Percentiles rank a stretch among this genome's conserved stretches.
Evolutionary conservation across 2,329 filamentous ascomycete species (phyloP).

Genomic region (Ceratocystis smalleyi): DNA sequence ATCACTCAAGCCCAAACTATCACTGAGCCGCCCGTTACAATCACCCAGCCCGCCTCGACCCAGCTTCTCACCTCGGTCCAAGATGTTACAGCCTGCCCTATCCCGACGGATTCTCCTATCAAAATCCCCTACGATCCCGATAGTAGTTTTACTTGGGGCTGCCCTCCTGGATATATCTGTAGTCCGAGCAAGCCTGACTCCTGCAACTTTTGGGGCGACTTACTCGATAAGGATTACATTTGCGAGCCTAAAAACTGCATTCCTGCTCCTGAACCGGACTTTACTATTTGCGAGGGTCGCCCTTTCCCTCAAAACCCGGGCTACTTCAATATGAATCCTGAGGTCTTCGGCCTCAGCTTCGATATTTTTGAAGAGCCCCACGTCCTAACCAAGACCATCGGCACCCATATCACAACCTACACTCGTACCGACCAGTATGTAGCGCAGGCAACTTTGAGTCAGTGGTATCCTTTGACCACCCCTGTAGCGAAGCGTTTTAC

Average conservation of each 20-base stretch:
- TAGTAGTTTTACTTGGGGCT: conserved; percentile 38
- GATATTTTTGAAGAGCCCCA: conserved; percentile 41
- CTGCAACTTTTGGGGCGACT: conserved; percentile 37
- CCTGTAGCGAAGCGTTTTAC: neutral
- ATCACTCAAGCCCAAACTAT: conserved; percentile 21
- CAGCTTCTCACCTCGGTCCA: conserved; percentile 20
- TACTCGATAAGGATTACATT: conserved; percentile 32
- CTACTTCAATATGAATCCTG: conserved; percentile 50
- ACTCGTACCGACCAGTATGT: conserved; percentile 40
- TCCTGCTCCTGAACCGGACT: conserved; percentile 25
- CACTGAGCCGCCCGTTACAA: conserved; percentile 22
- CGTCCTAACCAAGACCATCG: conserved; percentile 25
- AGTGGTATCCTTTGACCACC: neutral
- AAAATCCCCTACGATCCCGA: conserved; percentile 23
- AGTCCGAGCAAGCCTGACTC: conserved; percentile 32
- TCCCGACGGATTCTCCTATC: conserved; percentile 26
- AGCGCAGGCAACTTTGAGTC: conserved; percentile 26
- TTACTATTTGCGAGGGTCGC: neutral
- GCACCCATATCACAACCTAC: conserved; percentile 27
- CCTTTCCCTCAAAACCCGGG: conserved; percentile 25
- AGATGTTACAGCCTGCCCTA: conserved; percentile 21
- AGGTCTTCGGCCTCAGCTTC: conserved; percentile 46
- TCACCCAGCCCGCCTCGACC: conserved; percentile 21
- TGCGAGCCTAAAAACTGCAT: conserved; percentile 34
- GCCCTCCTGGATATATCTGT: conserved; percentile 37